These are phyloP conservation scores for Apium graveolens DNA, from an alignment of 129 eudicot species.

Conservation along the genomic window DNA sequence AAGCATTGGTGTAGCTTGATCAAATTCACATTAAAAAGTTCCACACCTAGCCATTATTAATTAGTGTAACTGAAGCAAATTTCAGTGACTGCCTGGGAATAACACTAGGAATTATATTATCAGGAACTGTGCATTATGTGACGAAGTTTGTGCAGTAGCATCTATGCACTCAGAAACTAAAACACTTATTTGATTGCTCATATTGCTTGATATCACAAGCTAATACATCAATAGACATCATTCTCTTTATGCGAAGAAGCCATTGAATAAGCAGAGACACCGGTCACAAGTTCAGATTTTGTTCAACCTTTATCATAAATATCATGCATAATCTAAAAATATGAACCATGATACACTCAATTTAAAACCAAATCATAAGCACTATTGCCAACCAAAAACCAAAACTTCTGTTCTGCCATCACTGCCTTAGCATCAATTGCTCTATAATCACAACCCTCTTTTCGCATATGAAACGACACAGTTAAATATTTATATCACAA, in stretches of 20 bases:
- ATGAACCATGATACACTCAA: not conserved
- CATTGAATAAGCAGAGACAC: not conserved
- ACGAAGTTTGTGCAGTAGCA: not conserved
- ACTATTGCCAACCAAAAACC: not conserved
- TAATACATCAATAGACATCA: not conserved
- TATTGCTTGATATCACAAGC: not conserved
- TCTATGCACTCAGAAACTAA: not conserved
- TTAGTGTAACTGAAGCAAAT: not conserved
- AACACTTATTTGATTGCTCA: not conserved
- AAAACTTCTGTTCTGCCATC: not conserved
- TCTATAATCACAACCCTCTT: not conserved
- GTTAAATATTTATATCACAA: not conserved
- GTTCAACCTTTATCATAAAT: not conserved
- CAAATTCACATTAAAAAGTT: not conserved
- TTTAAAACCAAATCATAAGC: not conserved
- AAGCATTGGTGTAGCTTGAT: slow-evolving; percentile 1
- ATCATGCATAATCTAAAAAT: not conserved
- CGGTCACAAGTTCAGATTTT: not conserved
- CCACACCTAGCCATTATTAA: not conserved
- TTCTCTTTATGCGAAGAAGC: not conserved
- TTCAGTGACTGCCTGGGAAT: not conserved
- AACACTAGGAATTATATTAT: not conserved
- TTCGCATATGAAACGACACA: not conserved
- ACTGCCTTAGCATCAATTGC: not conserved
- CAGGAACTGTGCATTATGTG: not conserved